phyloP scores from a whole-genome alignment of 305 asterid species.

The Coffea humblotiana region DNA sequence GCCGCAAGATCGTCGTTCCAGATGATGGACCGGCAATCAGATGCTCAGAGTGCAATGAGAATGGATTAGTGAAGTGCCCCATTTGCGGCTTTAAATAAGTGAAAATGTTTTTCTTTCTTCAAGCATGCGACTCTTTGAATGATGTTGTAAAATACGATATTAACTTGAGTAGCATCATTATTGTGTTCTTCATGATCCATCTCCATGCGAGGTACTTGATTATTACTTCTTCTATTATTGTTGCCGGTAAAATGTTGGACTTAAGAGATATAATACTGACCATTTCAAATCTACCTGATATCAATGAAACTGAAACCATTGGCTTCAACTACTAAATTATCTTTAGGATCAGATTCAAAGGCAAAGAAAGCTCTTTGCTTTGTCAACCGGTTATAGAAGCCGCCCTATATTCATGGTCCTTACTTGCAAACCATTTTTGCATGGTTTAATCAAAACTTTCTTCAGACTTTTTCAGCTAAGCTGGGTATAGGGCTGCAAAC shows the following conservation, averaged over 20 bases:
- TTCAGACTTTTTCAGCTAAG: neutral
- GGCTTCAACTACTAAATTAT: neutral
- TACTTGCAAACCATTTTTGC: neutral
- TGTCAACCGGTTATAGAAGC: neutral
- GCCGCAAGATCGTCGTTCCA: slow-evolving; percentile 41
- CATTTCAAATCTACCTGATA: neutral
- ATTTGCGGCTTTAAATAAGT: slow-evolving; percentile 40
- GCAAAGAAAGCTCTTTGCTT: neutral
- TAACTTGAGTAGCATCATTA: neutral
- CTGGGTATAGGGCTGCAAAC: too few species aligned
- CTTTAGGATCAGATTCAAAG: neutral
- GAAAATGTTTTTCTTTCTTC: neutral
- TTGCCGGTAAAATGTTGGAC: neutral
- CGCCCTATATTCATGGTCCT: neutral
- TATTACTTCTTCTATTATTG: neutral
- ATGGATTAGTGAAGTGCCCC: slow-evolving; percentile 71
- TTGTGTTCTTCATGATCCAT: neutral
- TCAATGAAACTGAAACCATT: neutral
- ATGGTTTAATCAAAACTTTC: neutral
- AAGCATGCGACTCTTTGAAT: neutral
- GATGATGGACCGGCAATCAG: slow-evolving; percentile 20
- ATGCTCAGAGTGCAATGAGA: slow-evolving; percentile 76
- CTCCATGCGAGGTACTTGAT: neutral
- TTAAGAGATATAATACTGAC: neutral
- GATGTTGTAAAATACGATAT: neutral